These are phyloP conservation scores for Amanita exitialis DNA, from an alignment of 768 basidiomycete genomes.

Conservation along the genomic window DNA sequence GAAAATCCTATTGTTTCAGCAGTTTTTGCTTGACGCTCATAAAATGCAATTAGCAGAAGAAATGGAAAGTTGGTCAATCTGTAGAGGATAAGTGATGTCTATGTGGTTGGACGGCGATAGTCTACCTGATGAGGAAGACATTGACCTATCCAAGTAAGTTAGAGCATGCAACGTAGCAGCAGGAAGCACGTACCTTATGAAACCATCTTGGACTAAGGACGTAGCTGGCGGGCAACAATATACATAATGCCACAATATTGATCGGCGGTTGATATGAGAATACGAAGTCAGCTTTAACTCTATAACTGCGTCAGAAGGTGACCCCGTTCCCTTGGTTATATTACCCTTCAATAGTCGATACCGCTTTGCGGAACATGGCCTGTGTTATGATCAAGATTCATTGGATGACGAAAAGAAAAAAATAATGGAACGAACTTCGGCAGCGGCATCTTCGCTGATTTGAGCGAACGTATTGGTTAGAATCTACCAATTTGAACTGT, in stretches of 20 bases:
- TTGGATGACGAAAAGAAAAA: not conserved
- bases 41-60: constrained; percentile 68
- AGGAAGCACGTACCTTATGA: constrained; percentile 57
- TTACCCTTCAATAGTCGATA: constrained; percentile 90
- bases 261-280: constrained; percentile 94
- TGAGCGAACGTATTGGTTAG: constrained; percentile 92
- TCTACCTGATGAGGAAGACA: constrained; percentile 76
- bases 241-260: constrained; percentile 76
- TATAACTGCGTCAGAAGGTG: constrained; percentile 3
- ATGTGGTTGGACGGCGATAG: not conserved
- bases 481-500: constrained; percentile 40
- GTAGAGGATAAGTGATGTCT: constrained; percentile 2
- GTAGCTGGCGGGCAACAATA: constrained; percentile 84
- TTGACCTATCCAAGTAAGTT: constrained; percentile 44
- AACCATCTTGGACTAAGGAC: constrained; percentile 93
- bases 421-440: constrained; percentile 47
- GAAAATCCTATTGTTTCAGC: constrained; percentile 56
- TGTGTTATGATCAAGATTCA: constrained; percentile 19
- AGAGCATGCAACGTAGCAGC: constrained; percentile 10
- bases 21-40: constrained; percentile 76
- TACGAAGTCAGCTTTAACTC: constrained; percentile 83
- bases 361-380: constrained; percentile 94
- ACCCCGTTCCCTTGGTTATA: not conserved
- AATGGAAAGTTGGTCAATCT: constrained; percentile 82
- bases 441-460: constrained; percentile 87